Conservation (phyloP, 139 green algal genomes). For the Astrephomene gubernaculifera region DNA sequence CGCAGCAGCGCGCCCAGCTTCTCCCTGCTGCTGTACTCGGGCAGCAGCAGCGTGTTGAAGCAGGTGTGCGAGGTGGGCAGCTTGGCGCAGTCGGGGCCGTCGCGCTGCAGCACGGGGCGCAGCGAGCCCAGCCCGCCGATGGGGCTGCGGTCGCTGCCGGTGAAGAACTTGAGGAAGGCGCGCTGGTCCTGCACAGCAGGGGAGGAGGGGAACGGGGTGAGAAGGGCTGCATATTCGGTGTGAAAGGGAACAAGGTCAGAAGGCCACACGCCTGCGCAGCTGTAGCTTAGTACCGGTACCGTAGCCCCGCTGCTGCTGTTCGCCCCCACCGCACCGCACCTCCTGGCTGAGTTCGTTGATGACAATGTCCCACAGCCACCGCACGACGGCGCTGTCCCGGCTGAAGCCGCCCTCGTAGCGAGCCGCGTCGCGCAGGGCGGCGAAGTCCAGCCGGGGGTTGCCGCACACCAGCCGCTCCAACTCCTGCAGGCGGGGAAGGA, state of each 20-base stretch:
- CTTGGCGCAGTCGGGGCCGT: constrained; percentile 82
- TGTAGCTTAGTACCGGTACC: too few relatives aligned
- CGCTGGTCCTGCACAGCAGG: constrained; percentile 71
- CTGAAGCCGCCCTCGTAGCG: constrained; percentile 93
- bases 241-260: neutral
- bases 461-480: constrained; percentile 92
- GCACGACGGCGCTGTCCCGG: constrained; percentile 53
- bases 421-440: constrained; percentile 78
- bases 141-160: constrained; percentile 80
- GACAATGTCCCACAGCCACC: constrained; percentile 89
- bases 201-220: neutral
- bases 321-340: constrained; percentile 40
- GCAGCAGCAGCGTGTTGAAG: constrained; percentile 93
- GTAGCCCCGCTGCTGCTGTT: too few relatives aligned
- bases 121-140: constrained; percentile 92
- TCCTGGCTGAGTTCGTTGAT: constrained; percentile 54
- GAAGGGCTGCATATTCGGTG: neutral
- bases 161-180: constrained; percentile 96
- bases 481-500: constrained; percentile 66
- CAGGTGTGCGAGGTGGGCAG: constrained; percentile 87
- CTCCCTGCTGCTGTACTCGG: constrained; percentile 78
- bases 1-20: constrained; percentile 80
- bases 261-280: too few relatives aligned
- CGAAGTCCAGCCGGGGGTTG: constrained; percentile 93
- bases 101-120: constrained; percentile 85